A percentile compares a stretch with the other conserved stretches of the same genome.
Evolutionary conservation across 2,329 filamentous ascomycete genomes (phyloP).

Genomic region (Microthyrium microscopicum): DNA sequence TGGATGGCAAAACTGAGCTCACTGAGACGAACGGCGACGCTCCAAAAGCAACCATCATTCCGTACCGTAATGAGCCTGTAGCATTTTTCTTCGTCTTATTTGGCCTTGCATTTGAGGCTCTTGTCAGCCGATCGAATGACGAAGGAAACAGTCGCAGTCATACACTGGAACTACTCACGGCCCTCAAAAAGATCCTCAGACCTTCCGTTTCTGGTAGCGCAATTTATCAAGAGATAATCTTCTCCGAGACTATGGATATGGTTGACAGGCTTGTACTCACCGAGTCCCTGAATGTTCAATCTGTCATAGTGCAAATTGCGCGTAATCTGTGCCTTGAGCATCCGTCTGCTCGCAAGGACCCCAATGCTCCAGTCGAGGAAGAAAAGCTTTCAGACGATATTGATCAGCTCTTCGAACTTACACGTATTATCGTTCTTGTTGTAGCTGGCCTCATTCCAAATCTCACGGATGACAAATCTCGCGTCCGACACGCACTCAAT

Average conservation of each 20-base stretch:
- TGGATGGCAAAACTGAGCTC: conserved; percentile 65
- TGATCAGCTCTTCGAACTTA: conserved; percentile 92
- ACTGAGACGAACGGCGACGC: conserved; percentile 18
- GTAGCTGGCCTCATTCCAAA: conserved; percentile 78
- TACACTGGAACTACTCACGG: conserved; percentile 73
- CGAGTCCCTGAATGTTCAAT: conserved; percentile 74
- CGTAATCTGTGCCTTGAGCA: conserved; percentile 80
- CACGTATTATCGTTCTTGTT: conserved; percentile 87
- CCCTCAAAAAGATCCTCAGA: conserved; percentile 84
- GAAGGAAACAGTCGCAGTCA: conserved; percentile 54
- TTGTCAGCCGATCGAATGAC: conserved; percentile 64
- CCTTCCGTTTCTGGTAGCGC: conserved; percentile 91
- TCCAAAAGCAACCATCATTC: conserved; percentile 60
- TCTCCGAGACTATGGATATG: conserved; percentile 92
- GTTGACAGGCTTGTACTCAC: conserved; percentile 85
- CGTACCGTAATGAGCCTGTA: conserved; percentile 93
- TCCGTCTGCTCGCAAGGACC: conserved; percentile 58
- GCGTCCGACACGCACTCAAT: conserved; percentile 57
- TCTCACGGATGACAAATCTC: conserved; percentile 39
- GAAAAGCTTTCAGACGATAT: conserved; percentile 88
- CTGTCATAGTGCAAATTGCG: conserved; percentile 86
- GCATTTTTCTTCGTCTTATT: conserved; percentile 99
- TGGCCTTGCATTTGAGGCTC: conserved; percentile 86
- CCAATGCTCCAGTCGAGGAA: conserved; percentile 32
- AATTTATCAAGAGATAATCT: conserved; percentile 90